A percentile compares a stretch with the other conserved stretches of the same genome.
Conservation (phyloP, 2,329 filamentous ascomycete genomes). For the Colletotrichum higginsianum region DNA sequence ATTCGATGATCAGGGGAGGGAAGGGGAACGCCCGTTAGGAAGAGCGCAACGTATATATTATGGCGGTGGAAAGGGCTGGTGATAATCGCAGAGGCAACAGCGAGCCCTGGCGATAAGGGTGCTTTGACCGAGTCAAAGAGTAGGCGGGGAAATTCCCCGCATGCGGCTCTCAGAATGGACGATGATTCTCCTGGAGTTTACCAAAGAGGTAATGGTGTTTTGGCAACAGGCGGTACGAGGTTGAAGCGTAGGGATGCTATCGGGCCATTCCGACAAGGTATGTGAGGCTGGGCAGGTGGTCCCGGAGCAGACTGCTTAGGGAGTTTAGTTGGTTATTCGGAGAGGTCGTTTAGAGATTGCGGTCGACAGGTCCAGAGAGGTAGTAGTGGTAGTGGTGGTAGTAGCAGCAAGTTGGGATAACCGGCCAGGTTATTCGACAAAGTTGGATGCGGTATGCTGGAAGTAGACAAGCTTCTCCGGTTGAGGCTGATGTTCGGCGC, state of each 20-base stretch:
- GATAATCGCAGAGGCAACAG: slow-evolving; percentile 29
- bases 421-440: neutral
- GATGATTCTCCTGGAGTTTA: slow-evolving; percentile 39
- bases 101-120: slow-evolving; percentile 38
- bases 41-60: slow-evolving; percentile 15
- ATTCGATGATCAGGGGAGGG: slow-evolving; percentile 24
- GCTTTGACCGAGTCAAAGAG: slow-evolving; percentile 45
- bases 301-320: neutral
- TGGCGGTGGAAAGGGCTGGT: neutral
- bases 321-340: neutral
- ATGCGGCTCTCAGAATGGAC: slow-evolving; percentile 42
- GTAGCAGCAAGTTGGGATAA: neutral
- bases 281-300: neutral
- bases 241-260: slow-evolving; percentile 39
- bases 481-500: slow-evolving; percentile 27
- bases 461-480: slow-evolving; percentile 19
- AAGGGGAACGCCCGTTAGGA: neutral
- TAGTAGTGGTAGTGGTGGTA: too few relatives aligned
- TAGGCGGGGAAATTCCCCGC: slow-evolving; percentile 45
- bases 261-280: slow-evolving; percentile 38
- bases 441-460: slow-evolving; percentile 13
- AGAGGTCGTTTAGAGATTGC: neutral
- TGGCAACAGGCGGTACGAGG: slow-evolving; percentile 10
- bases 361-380: neutral
- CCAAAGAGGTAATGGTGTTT: slow-evolving; percentile 42